phyloP scores from a whole-genome alignment of 2,329 filamentous ascomycete genomes.

The Cordyceps cicadae region DNA sequence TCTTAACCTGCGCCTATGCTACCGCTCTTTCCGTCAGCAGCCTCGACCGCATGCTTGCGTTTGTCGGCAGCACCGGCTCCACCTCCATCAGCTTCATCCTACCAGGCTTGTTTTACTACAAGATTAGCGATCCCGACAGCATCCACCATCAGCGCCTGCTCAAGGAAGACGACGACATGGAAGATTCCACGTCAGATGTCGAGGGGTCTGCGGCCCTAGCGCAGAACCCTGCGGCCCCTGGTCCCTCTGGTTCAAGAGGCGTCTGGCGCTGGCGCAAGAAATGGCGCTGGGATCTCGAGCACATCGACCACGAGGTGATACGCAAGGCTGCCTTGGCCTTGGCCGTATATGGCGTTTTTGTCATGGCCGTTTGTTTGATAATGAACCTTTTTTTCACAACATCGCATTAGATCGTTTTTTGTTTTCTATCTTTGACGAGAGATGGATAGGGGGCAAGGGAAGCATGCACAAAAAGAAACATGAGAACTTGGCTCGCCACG shows the following conservation, averaged over 20 bases:
- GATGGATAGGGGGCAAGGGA: not conserved
- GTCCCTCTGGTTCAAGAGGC: constrained; percentile 26
- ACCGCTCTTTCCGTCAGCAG: constrained; percentile 86
- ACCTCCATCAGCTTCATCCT: constrained; percentile 97
- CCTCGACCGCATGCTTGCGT: constrained; percentile 84
- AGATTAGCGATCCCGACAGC: constrained; percentile 86
- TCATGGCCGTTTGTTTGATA: constrained; percentile 82
- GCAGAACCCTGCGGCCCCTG: constrained; percentile 35
- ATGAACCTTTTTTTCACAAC: constrained; percentile 77
- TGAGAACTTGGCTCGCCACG: not conserved
- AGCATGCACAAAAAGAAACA: constrained; percentile 4
- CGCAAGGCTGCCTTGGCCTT: constrained; percentile 67
- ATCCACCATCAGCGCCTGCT: constrained; percentile 75
- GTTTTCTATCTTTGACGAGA: not conserved
- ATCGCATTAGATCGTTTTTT: constrained; percentile 39
- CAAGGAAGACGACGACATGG: constrained; percentile 86
- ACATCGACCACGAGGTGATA: constrained; percentile 57
- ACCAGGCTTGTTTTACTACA: constrained; percentile 95
- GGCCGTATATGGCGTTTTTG: constrained; percentile 72
- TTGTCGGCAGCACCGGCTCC: constrained; percentile 88
- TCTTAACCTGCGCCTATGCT: constrained; percentile 77
- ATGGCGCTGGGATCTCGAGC: constrained; percentile 52
- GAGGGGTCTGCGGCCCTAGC: constrained; percentile 37
- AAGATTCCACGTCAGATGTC: constrained; percentile 48
- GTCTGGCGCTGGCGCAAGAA: constrained; percentile 45